Base-by-base conservation (phyloP, 805 yeast genomes). In the Ogataea angusta region DNA sequence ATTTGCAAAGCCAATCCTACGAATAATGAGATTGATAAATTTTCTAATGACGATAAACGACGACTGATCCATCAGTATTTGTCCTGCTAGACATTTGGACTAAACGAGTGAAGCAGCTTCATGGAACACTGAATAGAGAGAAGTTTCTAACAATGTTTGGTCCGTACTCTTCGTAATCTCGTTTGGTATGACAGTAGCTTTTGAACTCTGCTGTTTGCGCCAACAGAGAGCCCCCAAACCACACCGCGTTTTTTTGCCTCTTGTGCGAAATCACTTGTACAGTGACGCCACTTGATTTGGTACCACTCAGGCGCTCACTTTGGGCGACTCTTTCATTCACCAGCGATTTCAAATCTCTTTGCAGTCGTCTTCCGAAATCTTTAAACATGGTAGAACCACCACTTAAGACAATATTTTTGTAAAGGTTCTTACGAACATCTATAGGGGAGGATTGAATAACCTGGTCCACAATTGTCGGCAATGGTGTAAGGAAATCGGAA, bases 351-450 rank as follows among this genome's bases (percentile, higher is more conserved):
- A 93, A 72, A 65, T 93, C 99, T 67, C 97, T 84, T 69, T 93
- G 99, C 54, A 93, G 73, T 68, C 99, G 80, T 69, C 98, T 85
- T 33, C 98, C 98, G 60, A 93, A 93, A 64, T 93, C 98, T 60
- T 89, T 89, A 67, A 93, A 93, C 99, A 93, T 93, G 8, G 99
- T 93, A 2, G 97, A 89, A 33, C 99, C 99, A 57, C 99, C 99
- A 40, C 95, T 84, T 42, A 93, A 74, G 14, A 93, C 99, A 59
- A 93, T 93, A 67, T 93, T 93, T 66, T 83, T 87, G 70, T 93
- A 93, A 44, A 93, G 75, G 44, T 95, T 96, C 67, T 93, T 91
- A 68, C 99, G 86, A 28, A 93, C 99, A 70, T 93, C 99, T 51
- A 93, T 90, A 42, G 99, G 99, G 36, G 95, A 81, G 10, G 91